A percentile compares a stretch with the other conserved stretches of the same genome.
phyloP scores from a whole-genome alignment of 148 eudicot species.

The Chenopodium album region DNA sequence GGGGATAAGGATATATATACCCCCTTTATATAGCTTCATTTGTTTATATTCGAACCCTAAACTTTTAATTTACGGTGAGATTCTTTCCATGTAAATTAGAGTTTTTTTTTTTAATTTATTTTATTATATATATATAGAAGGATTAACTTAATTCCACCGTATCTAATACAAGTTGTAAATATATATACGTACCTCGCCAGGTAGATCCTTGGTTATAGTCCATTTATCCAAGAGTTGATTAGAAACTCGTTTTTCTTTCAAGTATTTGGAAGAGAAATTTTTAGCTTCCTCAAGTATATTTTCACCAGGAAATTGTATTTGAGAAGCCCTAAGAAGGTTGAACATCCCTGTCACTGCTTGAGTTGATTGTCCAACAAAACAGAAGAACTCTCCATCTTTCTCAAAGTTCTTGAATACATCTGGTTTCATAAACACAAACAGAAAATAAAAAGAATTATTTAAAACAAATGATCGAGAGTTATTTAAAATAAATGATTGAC shows the following conservation, averaged over 20 bases:
- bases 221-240: slow-evolving; percentile 64
- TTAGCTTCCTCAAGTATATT: slow-evolving; percentile 55
- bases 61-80: no score
- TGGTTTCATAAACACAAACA: slow-evolving; percentile 12
- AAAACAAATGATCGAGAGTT: no score
- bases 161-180: no score
- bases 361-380: slow-evolving; percentile 69
- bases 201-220: slow-evolving; percentile 60
- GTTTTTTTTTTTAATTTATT: no score
- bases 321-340: slow-evolving; percentile 66
- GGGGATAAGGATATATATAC: no score
- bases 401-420: slow-evolving; percentile 71
- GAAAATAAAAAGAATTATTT: background rate
- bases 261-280: slow-evolving; percentile 43
- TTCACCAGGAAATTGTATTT: slow-evolving; percentile 59
- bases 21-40: no score
- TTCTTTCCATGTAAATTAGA: no score
- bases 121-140: no score
- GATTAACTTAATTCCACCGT: no score
- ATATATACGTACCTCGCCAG: slow-evolving; percentile 55
- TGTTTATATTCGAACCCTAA: no score
- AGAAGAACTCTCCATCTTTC: slow-evolving; percentile 63
- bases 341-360: slow-evolving; percentile 83
- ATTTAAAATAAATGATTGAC: no score
- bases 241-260: slow-evolving; percentile 49